phyloP scores from a whole-genome alignment of 495 filamentous ascomycete species.

The Penicillium herquei region DNA sequence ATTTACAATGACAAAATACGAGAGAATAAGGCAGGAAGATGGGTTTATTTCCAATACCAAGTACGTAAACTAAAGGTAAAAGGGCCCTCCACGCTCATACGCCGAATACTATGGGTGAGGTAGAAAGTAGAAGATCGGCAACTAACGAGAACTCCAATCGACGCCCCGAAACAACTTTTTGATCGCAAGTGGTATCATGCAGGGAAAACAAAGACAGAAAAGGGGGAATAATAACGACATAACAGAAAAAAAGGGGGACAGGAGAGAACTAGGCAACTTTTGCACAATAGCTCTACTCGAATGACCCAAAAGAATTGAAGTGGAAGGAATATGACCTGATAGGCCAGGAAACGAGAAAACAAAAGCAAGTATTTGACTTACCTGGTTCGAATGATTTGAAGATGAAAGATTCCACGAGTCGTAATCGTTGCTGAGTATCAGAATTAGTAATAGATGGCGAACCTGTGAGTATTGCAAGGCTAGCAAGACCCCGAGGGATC shows the following conservation, averaged over 20 bases:
- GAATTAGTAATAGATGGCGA: conserved; percentile 11
- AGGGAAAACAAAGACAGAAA: conserved; percentile 1
- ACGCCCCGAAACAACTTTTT: conserved; percentile 17
- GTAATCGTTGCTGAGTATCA: conserved; percentile 15
- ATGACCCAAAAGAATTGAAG: background rate
- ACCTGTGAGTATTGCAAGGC: background rate
- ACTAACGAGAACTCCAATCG: conserved; percentile 6
- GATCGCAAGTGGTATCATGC: conserved; percentile 21
- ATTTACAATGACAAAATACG: background rate
- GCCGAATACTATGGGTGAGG: conserved; percentile 8
- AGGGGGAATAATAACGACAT: background rate
- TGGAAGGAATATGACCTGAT: background rate
- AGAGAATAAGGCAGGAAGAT: background rate
- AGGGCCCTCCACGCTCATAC: conserved; percentile 4
- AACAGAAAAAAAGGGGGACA: background rate
- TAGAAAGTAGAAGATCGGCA: background rate
- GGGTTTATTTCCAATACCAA: background rate
- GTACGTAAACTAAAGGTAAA: background rate
- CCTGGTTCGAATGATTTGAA: conserved; percentile 9
- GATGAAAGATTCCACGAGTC: background rate
- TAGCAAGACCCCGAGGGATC: conserved; percentile 5
- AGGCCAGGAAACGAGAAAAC: background rate
- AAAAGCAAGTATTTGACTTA: conserved; percentile 17
- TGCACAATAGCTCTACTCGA: background rate
- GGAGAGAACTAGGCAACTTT: background rate